Base-by-base conservation (phyloP, 345 rosid genomes). In the Salix purpurea region DNA sequence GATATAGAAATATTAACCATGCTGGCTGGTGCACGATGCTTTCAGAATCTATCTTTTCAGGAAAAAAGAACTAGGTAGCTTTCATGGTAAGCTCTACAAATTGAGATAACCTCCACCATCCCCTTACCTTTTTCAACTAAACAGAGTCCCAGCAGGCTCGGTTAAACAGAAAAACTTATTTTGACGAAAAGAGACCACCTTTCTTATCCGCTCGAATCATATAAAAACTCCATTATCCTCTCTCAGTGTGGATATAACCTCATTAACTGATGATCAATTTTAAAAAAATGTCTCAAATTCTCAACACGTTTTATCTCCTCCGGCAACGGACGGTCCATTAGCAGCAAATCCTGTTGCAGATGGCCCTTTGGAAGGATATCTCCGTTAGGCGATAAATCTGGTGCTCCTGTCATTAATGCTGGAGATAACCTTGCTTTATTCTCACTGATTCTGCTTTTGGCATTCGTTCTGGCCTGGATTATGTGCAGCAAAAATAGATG, bases 261-360 rank as follows among this genome's bases (percentile, higher is more conserved):
- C 30, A 9, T 61, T 32, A 44, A 26, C 48, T 74, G 19, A 4
- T 65, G 24, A 50, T 32, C 52, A 16, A 7, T 46, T 40, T 8
- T 18, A 24, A 19, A 67, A 71, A 36, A n/a, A 60, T 69, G 71
- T 66, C 74, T 52, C 52, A 76, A 0, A 4, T 66, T 5, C 11
- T 32, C 54, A 13, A 6, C 65, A 6, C 11, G 24, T 34, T 0
- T 65, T 72, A 13, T 69, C 80, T n/a, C 81, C 81, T 19, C 70
- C 84, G 0, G 65, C 40, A 0, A 77, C 70, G 3, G 79, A 70
- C 30, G 76, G 77, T 73, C 78, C 83, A 1, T 1, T 54, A 21
- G 61, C 61, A 2, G 61, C 61, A 54, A 54, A 26, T n/a, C 61
- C 61, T 21, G 61, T n/a, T 54, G 24, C 61, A 19, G 61, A 8